phyloP scores from a whole-genome alignment of 306 rosid species.

The Nissolia schottii region DNA sequence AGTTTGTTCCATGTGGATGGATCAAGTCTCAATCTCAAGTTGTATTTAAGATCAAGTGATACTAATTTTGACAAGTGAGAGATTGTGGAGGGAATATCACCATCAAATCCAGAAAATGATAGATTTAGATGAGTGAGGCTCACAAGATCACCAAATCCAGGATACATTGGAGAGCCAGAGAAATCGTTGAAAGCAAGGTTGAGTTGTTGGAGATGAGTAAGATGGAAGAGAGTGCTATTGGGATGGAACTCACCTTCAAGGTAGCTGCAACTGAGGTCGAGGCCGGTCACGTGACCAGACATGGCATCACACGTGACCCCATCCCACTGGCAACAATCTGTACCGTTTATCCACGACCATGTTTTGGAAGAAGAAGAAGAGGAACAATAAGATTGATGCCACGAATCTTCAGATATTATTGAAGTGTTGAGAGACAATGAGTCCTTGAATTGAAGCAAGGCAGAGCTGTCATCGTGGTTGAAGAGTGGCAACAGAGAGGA shows the following conservation, averaged over 20 bases:
- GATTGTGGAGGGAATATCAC: constrained; percentile 14
- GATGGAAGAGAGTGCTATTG: constrained; percentile 4
- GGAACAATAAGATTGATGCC: too few species aligned
- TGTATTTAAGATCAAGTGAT: constrained; percentile 10
- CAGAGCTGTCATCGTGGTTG: too few species aligned
- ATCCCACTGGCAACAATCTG: constrained; percentile 21
- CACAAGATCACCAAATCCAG: not conserved
- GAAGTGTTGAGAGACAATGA: too few species aligned
- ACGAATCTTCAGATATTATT: too few species aligned
- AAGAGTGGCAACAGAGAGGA: too few species aligned
- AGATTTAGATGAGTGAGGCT: constrained; percentile 6
- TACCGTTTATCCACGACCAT: constrained; percentile 4
- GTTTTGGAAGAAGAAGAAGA: not conserved
- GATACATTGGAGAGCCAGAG: not conserved
- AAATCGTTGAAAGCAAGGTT: constrained; percentile 16
- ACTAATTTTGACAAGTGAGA: constrained; percentile 22
- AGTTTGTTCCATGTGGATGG: constrained; percentile 1
- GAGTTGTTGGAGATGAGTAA: constrained; percentile 14
- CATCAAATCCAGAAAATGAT: accelerated
- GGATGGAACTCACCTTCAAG: constrained; percentile 7
- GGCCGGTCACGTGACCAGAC: not conserved
- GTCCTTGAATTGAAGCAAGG: too few species aligned
- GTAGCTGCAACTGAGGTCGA: constrained; percentile 3
- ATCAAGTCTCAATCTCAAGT: not conserved
- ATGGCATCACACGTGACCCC: not conserved